Conservation (phyloP, 805 yeast species). For the Danielia reshetovae region DNA sequence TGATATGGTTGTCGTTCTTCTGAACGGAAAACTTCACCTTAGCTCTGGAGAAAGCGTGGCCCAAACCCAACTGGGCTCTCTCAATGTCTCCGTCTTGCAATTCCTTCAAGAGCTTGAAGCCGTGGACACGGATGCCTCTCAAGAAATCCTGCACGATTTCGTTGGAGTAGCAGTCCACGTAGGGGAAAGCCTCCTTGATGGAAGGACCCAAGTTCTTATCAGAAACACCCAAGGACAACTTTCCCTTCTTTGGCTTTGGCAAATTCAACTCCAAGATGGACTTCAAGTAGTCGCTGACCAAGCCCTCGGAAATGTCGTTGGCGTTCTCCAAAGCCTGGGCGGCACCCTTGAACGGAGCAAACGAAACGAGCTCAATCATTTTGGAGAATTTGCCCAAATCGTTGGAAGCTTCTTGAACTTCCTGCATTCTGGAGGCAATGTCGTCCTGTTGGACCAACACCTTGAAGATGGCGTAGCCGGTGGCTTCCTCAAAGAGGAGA, state of each 20-base stretch:
- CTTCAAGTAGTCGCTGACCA: slow-evolving; percentile 88
- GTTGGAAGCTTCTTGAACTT: slow-evolving; percentile 85
- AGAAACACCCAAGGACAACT: slow-evolving; percentile 79
- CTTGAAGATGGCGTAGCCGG: slow-evolving; percentile 96
- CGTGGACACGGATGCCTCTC: slow-evolving; percentile 92
- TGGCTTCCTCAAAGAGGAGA: slow-evolving; percentile 95
- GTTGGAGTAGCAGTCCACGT: slow-evolving; percentile 83
- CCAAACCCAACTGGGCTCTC: slow-evolving; percentile 97
- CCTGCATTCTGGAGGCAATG: slow-evolving; percentile 85
- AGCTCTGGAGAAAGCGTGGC: slow-evolving; percentile 98
- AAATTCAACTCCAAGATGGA: slow-evolving; percentile 85
- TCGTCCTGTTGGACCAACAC: slow-evolving; percentile 92
- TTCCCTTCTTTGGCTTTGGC: slow-evolving; percentile 70
- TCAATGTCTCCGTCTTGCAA: slow-evolving; percentile 93
- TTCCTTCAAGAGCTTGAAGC: slow-evolving; percentile 83
- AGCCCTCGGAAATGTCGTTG: slow-evolving; percentile 95
- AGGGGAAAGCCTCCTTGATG: slow-evolving; percentile 85
- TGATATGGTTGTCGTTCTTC: slow-evolving; percentile 98
- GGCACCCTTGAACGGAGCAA: slow-evolving; percentile 98
- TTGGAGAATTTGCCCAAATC: slow-evolving; percentile 88
- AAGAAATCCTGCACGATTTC: slow-evolving; percentile 93
- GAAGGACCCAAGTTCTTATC: slow-evolving; percentile 96
- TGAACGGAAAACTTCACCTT: slow-evolving; percentile 98
- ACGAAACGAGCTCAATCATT: slow-evolving; percentile 87
- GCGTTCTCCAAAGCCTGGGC: slow-evolving; percentile 99